Evolutionary conservation across 2,329 filamentous ascomycete species (phyloP), one percentile per base, ranked within the genome.

Genomic region (Pyrenochaeta sp.): DNA sequence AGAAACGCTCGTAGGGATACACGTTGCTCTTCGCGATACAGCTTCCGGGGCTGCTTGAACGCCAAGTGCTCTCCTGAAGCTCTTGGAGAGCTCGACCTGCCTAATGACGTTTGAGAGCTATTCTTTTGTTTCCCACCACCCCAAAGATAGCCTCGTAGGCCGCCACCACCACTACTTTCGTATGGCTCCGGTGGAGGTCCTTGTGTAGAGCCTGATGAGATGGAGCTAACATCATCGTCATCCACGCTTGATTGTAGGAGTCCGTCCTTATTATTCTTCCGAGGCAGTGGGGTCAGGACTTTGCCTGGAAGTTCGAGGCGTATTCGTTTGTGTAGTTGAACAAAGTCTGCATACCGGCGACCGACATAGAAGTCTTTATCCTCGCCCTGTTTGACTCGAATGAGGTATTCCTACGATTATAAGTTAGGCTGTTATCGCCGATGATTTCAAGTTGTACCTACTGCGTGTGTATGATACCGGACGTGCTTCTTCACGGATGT

Each of bases 1-100:
- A 99, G 78, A 73, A 95, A 98, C 0, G 95, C 93, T 48, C 95
- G 86, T 4, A 99, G 81, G 1, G 94, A 98, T 15, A 98, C 90
- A 62, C 95, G 86, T 76, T 98, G 95, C 63, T 87, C 90, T 78
- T 99, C 95, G 35, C 95, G 86, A 79, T 90, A 93, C 14, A 98
- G 79, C 0, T 90, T 75, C 18, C 82, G 79, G 72, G 87, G 75
- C 18, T 54, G 65, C 36, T 71, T 65, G 47, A 70, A 75, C 18
- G 58, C 51, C 50, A 65, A 58, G 54, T 66, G 63, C 10, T 75
- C 71, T 12, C 58, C 63, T 12, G 74, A 76, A 9, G 70, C 66
- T 45, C 73, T 65, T 6, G 70, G 73, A 12, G 72, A 75, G 14
- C 62, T 64, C 14, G 49, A 9, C 11, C 49, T 67, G 15, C 61